Evolutionary conservation across 2,329 filamentous ascomycete species (phyloP).

Genomic region (Trichoderma oligosporum): DNA sequence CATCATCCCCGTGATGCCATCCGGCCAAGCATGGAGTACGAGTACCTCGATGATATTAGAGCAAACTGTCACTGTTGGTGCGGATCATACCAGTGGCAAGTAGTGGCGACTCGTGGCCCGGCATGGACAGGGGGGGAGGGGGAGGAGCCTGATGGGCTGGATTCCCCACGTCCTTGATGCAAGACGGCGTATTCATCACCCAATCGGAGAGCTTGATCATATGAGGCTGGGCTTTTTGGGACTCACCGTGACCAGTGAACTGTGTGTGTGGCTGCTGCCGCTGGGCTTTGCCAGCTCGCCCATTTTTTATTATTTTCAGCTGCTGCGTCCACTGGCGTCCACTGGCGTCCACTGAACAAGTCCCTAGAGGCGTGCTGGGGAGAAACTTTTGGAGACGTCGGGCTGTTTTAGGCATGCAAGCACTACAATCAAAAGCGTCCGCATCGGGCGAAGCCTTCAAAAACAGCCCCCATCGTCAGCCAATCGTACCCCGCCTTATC

Average conservation of each 20-base stretch:
- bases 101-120: constrained; percentile 22
- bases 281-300: not conserved
- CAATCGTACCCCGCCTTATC: not conserved
- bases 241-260: constrained; percentile 2
- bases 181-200: not conserved
- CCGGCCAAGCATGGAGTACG: constrained; percentile 4
- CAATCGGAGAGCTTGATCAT: constrained; percentile 16
- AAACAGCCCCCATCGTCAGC: not conserved
- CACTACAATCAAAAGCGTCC: constrained; percentile 5
- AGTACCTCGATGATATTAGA: constrained; percentile 17
- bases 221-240: not conserved
- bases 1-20: constrained; percentile 14
- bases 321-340: not conserved
- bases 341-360: not conserved
- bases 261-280: not conserved
- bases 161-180: constrained; percentile 11
- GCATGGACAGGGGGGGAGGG: not conserved
- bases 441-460: not conserved
- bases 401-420: constrained; percentile 15
- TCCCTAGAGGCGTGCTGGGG: not conserved
- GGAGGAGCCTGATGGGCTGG: not conserved
- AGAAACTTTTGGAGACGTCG: not conserved
- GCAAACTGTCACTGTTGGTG: not conserved
- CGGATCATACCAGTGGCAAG: constrained; percentile 24
- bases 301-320: too few relatives aligned